A percentile compares a stretch with the other conserved stretches of the same genome.
Conservation (phyloP, 139 green algal species). For the Tetraselmis chui region DNA sequence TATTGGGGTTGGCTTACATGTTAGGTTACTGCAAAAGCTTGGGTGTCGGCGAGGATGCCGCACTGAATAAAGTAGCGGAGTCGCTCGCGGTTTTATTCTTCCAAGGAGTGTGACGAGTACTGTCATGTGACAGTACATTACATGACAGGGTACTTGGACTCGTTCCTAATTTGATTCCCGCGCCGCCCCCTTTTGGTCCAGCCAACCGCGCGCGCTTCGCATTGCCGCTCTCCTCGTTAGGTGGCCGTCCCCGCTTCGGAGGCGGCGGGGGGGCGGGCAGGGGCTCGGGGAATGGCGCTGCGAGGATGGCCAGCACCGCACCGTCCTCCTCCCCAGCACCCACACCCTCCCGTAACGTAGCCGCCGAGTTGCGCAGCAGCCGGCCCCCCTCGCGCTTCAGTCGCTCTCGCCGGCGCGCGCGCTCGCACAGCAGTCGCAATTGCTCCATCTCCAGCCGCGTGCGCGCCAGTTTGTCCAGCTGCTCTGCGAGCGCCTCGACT, state of each 20-base stretch:
- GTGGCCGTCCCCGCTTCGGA: too few species aligned
- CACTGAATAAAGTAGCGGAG: not conserved
- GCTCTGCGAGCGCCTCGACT: constrained; percentile 16
- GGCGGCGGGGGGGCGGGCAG: too few species aligned
- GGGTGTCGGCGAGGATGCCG: not conserved
- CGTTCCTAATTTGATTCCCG: not conserved
- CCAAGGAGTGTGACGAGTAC: too few species aligned
- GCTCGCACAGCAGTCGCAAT: constrained; percentile 41
- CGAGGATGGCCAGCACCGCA: not conserved
- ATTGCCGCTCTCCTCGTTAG: too few species aligned
- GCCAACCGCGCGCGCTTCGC: not conserved
- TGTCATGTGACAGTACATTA: too few species aligned
- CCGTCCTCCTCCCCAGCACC: not conserved
- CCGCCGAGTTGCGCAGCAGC: not conserved
- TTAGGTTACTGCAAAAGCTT: not conserved
- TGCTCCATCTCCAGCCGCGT: constrained; percentile 42
- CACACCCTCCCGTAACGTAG: not conserved
- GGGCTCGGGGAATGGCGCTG: not conserved
- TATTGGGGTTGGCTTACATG: not conserved
- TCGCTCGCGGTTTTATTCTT: not conserved
- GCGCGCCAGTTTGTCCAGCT: constrained; percentile 18
- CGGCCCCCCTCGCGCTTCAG: constrained; percentile 28
- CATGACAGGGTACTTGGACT: too few species aligned
- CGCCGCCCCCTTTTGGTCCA: not conserved
- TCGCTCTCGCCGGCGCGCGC: constrained; percentile 33